Evolutionary conservation across 345 rosid species (phyloP).

Genomic region (Excoecaria cochinchinensis): DNA sequence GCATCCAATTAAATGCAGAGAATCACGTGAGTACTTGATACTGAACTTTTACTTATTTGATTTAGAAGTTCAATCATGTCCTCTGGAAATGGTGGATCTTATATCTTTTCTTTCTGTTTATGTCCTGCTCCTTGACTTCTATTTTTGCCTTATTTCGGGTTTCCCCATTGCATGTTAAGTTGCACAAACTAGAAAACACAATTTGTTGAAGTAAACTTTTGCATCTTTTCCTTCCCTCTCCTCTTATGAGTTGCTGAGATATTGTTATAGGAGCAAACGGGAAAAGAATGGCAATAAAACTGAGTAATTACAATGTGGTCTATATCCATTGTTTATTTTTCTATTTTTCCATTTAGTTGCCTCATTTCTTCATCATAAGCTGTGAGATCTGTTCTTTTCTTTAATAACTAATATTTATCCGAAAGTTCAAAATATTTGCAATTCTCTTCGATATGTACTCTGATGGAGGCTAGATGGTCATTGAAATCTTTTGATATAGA

Average conservation of each 20-base stretch:
- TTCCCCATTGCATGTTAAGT: not conserved
- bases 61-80: slow-evolving; percentile 1
- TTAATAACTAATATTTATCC: not conserved
- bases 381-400: not conserved
- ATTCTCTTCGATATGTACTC: not conserved
- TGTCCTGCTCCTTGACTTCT: not conserved
- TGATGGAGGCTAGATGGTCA: slow-evolving; percentile 6
- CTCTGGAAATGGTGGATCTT: not conserved
- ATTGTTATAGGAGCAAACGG: not conserved
- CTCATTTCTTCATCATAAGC: not conserved
- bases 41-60: not conserved
- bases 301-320: not conserved
- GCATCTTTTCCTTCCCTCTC: not conserved
- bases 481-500: slow-evolving; percentile 38
- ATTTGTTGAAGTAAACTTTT: not conserved
- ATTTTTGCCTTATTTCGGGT: not conserved
- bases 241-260: not conserved
- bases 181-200: not conserved
- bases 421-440: not conserved
- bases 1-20: slow-evolving; percentile 59
- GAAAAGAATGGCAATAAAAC: not conserved
- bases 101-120: not conserved
- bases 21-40: slow-evolving; percentile 57
- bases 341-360: not conserved
- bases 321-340: not conserved